Percentiles rank a stretch among this genome's conserved stretches.
Conservation (phyloP, 2,329 filamentous ascomycete species). For the Aureobasidium sp. region DNA sequence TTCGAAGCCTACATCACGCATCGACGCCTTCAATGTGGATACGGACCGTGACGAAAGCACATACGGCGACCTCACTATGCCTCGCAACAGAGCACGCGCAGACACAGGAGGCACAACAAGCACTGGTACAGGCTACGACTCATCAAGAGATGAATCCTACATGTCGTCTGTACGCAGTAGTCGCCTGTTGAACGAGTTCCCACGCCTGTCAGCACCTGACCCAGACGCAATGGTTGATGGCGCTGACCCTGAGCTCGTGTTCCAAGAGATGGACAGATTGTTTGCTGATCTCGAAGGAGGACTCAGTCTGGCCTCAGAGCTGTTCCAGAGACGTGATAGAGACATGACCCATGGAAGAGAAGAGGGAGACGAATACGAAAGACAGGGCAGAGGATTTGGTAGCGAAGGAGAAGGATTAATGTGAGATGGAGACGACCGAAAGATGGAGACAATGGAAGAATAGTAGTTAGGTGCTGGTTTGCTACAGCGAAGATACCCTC, state of each 20-base stretch:
- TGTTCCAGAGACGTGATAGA: constrained; percentile 3
- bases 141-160: constrained; percentile 14
- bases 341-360: background rate
- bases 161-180: background rate
- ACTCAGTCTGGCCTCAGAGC: constrained; percentile 7
- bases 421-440: background rate
- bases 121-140: constrained; percentile 7
- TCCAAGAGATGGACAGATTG: constrained; percentile 22
- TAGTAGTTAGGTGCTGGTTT: background rate
- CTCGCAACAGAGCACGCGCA: background rate
- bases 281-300: constrained; percentile 19
- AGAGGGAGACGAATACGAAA: background rate
- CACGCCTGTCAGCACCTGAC: constrained; percentile 21
- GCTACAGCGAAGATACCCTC: constrained; percentile 3
- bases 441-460: background rate
- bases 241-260: constrained; percentile 21
- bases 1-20: background rate
- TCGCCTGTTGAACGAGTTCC: constrained; percentile 16
- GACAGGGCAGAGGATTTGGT: background rate
- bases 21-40: background rate
- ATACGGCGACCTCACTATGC: constrained; percentile 6
- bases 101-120: constrained; percentile 8
- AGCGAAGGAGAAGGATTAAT: constrained; percentile 6
- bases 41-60: background rate
- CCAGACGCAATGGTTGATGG: constrained; percentile 23